Conservation (phyloP, 116 monocot species). For the Dioscorea cayenensis region DNA sequence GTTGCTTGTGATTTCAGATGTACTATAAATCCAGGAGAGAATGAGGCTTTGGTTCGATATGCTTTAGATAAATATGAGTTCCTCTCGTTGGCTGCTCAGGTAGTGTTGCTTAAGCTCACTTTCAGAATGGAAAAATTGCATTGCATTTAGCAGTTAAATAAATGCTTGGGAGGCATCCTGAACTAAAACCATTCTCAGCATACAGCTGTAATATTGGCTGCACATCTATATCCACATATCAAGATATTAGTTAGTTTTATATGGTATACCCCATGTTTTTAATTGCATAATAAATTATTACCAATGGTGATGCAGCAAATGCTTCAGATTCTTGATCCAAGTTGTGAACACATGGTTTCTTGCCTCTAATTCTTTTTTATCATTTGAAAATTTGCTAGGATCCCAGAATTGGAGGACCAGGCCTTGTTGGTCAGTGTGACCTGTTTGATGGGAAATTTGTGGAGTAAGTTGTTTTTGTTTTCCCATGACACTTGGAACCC, state of each 20-base stretch:
- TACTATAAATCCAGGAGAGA: conserved; percentile 99
- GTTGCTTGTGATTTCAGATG: conserved; percentile 44
- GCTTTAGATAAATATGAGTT: conserved; percentile 89
- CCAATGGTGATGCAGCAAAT: background rate
- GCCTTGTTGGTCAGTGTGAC: conserved; percentile 66
- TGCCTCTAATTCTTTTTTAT: background rate
- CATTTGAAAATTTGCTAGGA: conserved; percentile 40
- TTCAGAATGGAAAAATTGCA: background rate
- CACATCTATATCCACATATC: too few relatives aligned
- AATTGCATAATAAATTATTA: background rate
- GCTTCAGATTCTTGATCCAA: background rate
- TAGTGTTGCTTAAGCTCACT: conserved; percentile 12
- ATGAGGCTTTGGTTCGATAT: conserved; percentile 94
- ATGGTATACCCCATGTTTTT: background rate
- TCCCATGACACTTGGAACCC: background rate
- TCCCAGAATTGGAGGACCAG: conserved; percentile 87
- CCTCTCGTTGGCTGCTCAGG: conserved; percentile 81
- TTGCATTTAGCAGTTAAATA: background rate
- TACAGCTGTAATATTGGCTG: background rate
- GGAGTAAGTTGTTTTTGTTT: conserved; percentile 50
- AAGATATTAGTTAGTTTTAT: too few relatives aligned
- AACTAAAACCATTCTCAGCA: background rate
- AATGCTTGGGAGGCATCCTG: background rate
- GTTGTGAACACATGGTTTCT: background rate
- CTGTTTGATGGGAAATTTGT: conserved; percentile 32